Base-by-base conservation (phyloP, 2,329 filamentous ascomycete species). In the Apiospora kogelbergensis region DNA sequence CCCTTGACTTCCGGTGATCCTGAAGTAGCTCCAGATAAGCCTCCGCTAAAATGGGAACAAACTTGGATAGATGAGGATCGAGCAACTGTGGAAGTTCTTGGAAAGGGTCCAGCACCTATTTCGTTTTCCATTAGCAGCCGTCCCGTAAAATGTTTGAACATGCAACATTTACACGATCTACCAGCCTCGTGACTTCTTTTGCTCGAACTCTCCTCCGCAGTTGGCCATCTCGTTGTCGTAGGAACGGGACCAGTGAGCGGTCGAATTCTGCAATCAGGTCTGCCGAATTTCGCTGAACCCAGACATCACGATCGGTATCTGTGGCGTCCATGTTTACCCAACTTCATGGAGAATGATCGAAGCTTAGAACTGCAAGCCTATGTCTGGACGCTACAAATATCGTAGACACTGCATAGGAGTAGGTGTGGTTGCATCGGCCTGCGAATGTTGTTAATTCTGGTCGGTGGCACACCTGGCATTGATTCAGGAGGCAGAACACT, bases 31-130 rank as follows among this genome's bases (percentile, higher is more conserved):
- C 87, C 24, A 97, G 82, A 75, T 95, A 97, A 22, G 93, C 91
- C 75, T 91, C 86, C 33, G 93, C 90, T 44, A 98, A 84, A 48
- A 88, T 83, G 30, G 93, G 91, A 65, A 98, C 84, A 80, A 97
- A 90, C 72, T 82, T 86, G 66, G 92, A 90, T 53, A 99, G 85
- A 79, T 95, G 88, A 11, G 93, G 89, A 80, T 99, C 96, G 33
- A 99, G 87, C 46, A 98, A 86, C 79, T 99, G 96, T 22, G 96
- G 96, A 73, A 97, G 91, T 83, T 98, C 95, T 84, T 98, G 95
- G 74, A 98, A 99, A 1, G 92, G 90, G 74, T 98, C 94, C 65
- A 99, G 88, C 5, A 87, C 79, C 84, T 86, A 68, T 42, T 45
- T 80, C 60, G 5, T 68, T 70, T 30, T 46, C 11, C 20, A 69